phyloP scores from a whole-genome alignment of 2,329 filamentous ascomycete genomes.

The Aspergillus viridinutans region DNA sequence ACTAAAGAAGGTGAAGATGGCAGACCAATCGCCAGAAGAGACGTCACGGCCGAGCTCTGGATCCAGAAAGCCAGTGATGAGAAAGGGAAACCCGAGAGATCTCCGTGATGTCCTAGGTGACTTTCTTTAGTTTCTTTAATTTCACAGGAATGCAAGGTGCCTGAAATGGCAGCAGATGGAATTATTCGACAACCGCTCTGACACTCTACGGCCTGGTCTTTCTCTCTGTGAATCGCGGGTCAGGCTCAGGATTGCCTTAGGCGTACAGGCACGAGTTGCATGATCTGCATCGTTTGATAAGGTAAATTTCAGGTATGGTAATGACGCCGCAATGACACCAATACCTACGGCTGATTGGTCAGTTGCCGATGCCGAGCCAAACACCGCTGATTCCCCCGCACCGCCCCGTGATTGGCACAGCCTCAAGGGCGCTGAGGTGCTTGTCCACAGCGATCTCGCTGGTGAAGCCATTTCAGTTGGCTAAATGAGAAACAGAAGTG shows the following conservation, averaged over 20 bases:
- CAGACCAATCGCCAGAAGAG: constrained; percentile 7
- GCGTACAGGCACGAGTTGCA: background rate
- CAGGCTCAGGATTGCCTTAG: background rate
- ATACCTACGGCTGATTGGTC: constrained; percentile 15
- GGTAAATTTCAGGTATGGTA: background rate
- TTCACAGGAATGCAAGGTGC: background rate
- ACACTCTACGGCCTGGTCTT: background rate
- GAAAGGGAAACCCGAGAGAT: constrained; percentile 20
- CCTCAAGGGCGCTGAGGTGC: background rate
- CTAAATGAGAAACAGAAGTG: background rate
- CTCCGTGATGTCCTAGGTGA: constrained; percentile 27
- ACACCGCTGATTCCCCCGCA: constrained; percentile 18
- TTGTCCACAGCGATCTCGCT: background rate
- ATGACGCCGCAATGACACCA: constrained; percentile 13
- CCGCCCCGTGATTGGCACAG: constrained; percentile 10
- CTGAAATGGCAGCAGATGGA: background rate
- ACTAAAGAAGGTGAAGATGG: constrained; percentile 2
- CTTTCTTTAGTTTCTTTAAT: constrained; percentile 12
- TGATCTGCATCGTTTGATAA: background rate
- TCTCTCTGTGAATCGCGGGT: too few species aligned
- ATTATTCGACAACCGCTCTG: background rate
- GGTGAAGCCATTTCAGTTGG: background rate
- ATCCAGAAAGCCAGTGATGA: constrained; percentile 22
- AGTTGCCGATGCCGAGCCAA: constrained; percentile 9
- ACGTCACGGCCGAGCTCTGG: background rate